These are phyloP conservation scores for Linum usitatissimum DNA, from an alignment of 345 rosid species.

Conservation along the genomic window DNA sequence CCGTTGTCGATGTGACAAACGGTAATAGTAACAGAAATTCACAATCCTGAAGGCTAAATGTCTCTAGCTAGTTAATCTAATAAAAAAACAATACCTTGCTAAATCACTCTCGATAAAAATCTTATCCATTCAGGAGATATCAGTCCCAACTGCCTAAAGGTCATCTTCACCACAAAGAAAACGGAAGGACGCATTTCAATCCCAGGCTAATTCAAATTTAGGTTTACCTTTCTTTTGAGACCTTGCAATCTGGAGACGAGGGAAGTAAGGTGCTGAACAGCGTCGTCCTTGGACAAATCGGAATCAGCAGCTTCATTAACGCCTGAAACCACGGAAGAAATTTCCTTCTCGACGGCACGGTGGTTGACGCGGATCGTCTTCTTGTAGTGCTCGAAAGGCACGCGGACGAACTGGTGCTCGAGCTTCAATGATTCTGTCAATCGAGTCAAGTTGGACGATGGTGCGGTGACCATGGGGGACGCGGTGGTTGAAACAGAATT, in stretches of 20 bases:
- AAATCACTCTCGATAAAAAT: too few relatives aligned
- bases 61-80: too few relatives aligned
- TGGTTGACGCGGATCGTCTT: conserved; percentile 85
- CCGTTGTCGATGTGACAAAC: neutral
- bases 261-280: conserved; percentile 58
- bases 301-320: conserved; percentile 49
- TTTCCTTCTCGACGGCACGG: conserved; percentile 71
- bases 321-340: conserved; percentile 52
- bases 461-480: conserved; percentile 8
- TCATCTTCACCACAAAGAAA: neutral
- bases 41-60: too few relatives aligned
- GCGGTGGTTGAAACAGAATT: conserved; percentile 17
- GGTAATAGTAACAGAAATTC: too few relatives aligned
- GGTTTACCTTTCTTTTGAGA: conserved; percentile 71
- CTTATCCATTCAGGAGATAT: neutral
- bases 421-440: conserved; percentile 73
- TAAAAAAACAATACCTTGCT: too few relatives aligned
- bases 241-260: conserved; percentile 94
- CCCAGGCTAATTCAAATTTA: neutral
- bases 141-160: neutral
- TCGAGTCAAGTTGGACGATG: conserved; percentile 45
- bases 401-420: conserved; percentile 88
- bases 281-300: conserved; percentile 49
- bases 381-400: conserved; percentile 94
- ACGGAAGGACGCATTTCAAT: neutral